These are phyloP conservation scores for Pyrenochaeta sp. DNA, from an alignment of 2,329 filamentous ascomycete species.

Conservation along the genomic window DNA sequence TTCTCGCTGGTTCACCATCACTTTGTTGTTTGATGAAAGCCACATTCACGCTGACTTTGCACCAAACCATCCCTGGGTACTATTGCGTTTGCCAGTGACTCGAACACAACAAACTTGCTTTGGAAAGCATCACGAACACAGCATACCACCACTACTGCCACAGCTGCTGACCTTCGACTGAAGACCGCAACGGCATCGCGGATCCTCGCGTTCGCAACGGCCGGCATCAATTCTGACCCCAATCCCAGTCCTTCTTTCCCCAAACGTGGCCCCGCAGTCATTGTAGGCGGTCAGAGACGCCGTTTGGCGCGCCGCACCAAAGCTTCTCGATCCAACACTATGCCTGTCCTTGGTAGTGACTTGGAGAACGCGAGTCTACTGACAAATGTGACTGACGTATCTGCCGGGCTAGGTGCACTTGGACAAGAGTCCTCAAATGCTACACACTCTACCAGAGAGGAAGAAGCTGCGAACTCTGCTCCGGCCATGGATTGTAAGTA, in stretches of 20 bases:
- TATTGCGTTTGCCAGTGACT: conserved; percentile 22
- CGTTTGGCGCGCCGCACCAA: conserved; percentile 26
- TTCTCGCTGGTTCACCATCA: background rate
- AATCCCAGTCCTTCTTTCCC: conserved; percentile 3
- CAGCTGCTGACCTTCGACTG: background rate
- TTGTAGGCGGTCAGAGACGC: conserved; percentile 26
- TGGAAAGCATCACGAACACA: background rate
- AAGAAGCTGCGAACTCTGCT: background rate
- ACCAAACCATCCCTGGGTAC: conserved; percentile 5
- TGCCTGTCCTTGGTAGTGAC: conserved; percentile 15
- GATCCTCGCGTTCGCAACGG: conserved; percentile 5
- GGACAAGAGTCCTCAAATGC: conserved; percentile 9
- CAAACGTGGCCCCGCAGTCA: conserved; percentile 8
- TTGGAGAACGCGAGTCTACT: conserved; percentile 2
- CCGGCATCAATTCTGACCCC: background rate
- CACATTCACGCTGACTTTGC: conserved; percentile 11
- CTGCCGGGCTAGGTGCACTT: conserved; percentile 1
- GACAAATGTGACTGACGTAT: conserved; percentile 6
- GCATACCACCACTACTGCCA: too few relatives aligned
- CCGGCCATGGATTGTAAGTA: background rate
- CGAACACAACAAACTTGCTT: conserved; percentile 13
- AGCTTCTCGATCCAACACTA: conserved; percentile 23
- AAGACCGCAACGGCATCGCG: background rate
- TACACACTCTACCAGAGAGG: background rate
- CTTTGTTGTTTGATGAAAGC: too few relatives aligned